Base-by-base conservation (phyloP, 352 stramenopile species). In the Globisporangium camurandrum region DNA sequence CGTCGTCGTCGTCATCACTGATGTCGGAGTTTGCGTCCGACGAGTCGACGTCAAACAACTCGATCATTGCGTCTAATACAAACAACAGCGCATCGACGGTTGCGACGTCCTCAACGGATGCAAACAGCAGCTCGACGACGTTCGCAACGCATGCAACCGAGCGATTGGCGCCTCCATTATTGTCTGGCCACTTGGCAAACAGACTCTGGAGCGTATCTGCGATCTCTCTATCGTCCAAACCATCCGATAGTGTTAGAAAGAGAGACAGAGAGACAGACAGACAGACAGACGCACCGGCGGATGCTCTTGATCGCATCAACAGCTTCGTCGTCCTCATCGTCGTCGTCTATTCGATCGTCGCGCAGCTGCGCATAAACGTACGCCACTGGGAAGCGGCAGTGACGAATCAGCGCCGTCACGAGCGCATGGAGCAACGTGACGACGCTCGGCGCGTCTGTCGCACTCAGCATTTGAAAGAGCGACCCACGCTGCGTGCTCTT, bases 211-310 rank as follows among this genome's bases (percentile, higher is more conserved):
- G 57, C 37, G 80, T 89, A 37, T 93, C 83, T 2, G 71, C 80
- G 8, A 93, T 83, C 59, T 91, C 80, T 57, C 83, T 93, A 37
- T n/a, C n/a, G n/a, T n/a, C n/a, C n/a, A n/a, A n/a, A n/a, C n/a
- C n/a, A n/a, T n/a, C n/a, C n/a, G n/a, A n/a, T n/a, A n/a, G n/a
- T n/a, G n/a, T n/a, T n/a, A n/a, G n/a, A n/a, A n/a, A n/a, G n/a
- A n/a, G n/a, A n/a, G n/a, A n/a, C n/a, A 19, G 19, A 2, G 12
- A 27, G 1, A 20, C 11, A 26, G 10, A 34, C 3, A 20, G 8
- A 46, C 22, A 33, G 23, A 31, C 23, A 33, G 17, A 48, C 55
- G 51, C 61, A 93, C 79, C 76, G 78, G 38, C 79, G 75, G 11
- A 88, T 56, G 2, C 44, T 59, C 17, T 43, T 43, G 46, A 89